Conservation (phyloP, 2,329 filamentous ascomycete species). For the Ascochyta lentis region DNA sequence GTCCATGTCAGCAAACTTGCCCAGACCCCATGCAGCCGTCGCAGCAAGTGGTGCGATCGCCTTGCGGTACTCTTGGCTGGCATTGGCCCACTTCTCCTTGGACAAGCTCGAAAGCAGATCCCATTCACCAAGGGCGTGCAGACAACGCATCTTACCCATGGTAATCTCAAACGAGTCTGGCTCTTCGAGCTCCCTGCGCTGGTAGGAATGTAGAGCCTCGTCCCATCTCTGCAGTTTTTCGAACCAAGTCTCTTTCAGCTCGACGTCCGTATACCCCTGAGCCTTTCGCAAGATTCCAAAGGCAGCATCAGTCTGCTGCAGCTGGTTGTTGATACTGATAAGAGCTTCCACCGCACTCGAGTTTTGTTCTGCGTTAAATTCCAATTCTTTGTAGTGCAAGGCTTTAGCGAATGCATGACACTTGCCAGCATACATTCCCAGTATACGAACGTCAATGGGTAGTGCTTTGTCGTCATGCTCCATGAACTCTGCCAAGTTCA, state of each 20-base stretch:
- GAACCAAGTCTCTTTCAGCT: conserved; percentile 97
- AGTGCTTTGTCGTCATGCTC: conserved; percentile 98
- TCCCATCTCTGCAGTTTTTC: conserved; percentile 99
- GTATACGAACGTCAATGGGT: conserved; percentile 92
- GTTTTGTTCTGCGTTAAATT: conserved; percentile 97
- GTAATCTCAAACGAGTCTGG: conserved; percentile 85
- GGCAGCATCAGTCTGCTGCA: conserved; percentile 97
- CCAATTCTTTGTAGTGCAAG: conserved; percentile 97
- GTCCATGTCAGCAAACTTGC: conserved; percentile 98
- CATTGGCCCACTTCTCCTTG: conserved; percentile 92
- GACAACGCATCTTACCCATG: conserved; percentile 99
- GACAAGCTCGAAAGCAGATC: conserved; percentile 88
- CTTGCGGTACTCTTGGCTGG: conserved; percentile 83
- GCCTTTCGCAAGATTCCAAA: conserved; percentile 97
- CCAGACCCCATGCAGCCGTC: conserved; percentile 93
- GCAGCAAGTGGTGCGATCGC: conserved; percentile 93
- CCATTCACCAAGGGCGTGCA: conserved; percentile 97
- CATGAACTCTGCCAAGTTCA: conserved; percentile 99
- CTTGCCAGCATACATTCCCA: conserved; percentile 92
- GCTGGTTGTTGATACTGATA: conserved; percentile 98
- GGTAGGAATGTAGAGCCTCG: conserved; percentile 90
- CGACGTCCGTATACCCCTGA: conserved; percentile 93
- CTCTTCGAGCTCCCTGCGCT: conserved; percentile 79
- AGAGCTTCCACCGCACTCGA: conserved; percentile 93
- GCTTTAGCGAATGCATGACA: conserved; percentile 99